Conservation (phyloP, 2,329 filamentous ascomycete genomes). For the Dendrostoma leiphaemia region DNA sequence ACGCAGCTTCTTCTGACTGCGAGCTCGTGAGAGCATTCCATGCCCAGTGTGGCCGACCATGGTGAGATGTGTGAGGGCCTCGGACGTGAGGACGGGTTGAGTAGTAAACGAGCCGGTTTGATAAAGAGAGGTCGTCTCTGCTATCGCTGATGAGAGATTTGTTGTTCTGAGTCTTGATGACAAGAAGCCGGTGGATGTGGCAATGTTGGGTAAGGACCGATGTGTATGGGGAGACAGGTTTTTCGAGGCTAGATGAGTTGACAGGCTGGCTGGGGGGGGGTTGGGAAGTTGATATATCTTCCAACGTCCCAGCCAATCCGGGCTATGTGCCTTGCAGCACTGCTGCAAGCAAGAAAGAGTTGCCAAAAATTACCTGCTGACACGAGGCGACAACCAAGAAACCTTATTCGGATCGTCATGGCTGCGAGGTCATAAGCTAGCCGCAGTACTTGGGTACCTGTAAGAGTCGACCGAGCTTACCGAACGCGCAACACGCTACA, state of each 20-base stretch:
- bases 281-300: slow-evolving; percentile 18
- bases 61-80: too few species aligned
- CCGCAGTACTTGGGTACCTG: background rate
- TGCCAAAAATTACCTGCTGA: background rate
- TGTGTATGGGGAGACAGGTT: too few species aligned
- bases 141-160: slow-evolving; percentile 10
- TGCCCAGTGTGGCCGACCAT: slow-evolving; percentile 16
- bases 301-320: slow-evolving; percentile 17
- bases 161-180: background rate
- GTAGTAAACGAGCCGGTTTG: background rate
- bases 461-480: slow-evolving; percentile 4
- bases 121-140: slow-evolving; percentile 4
- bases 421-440: slow-evolving; percentile 4
- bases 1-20: slow-evolving; percentile 18
- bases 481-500: slow-evolving; percentile 8
- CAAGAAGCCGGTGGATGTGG: background rate
- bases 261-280: slow-evolving; percentile 3
- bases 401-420: slow-evolving; percentile 6
- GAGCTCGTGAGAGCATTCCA: slow-evolving; percentile 12
- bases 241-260: background rate
- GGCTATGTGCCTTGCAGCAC: slow-evolving; percentile 19
- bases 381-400: background rate
- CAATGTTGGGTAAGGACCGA: slow-evolving; percentile 7
- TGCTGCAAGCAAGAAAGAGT: slow-evolving; percentile 4
- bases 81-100: background rate